Base-by-base conservation (phyloP, 1,139 yeast genomes). In the Debaryomyces fabryi region DNA sequence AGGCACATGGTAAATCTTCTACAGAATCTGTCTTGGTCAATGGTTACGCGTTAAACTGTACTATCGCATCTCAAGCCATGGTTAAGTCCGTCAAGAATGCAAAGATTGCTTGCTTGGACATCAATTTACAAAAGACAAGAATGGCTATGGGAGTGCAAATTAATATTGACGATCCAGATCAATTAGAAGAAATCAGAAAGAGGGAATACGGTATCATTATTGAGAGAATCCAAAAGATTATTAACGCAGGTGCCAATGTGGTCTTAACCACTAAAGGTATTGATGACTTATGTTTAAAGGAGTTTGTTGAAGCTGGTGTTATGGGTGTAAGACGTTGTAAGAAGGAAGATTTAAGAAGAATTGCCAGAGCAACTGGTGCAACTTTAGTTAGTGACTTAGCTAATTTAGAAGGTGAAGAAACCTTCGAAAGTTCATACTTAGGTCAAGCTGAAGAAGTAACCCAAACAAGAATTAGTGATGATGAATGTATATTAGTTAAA, bases 141-240 rank as follows among this genome's bases (percentile, higher is more conserved):
- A 91, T 95, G 98, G 97, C 98, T 35, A 85, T 95, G 85, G 99
- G 99, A 46, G 98, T 95, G 48, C 96, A 92, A 69, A 89, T 95
- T 67, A 92, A 93, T 64, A 90, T 95, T 62, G 96, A 90, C 60
- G 98, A 95, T 67, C 99, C 99, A 39, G 97, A 93, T 58, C 97
- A 91, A 71, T 81, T 95, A 60, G 99, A 95, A 72, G 93, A 91
- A 64, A 92, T 95, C 59, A 83, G 99, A 65, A 86, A 91, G 69
- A 84, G 98, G 63, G 99, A 95, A 72, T 86, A 86, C 60, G 97
- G 93, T 49, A 90, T 95, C 54, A 84, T 92, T 36, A 75, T 90
- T 56, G 99, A 93, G 65, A 86, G 95, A 69, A 86, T 93, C 60
- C 81, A 81, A 59, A 93, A 89, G 70, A 89, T 95, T 64, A 82